Base-by-base conservation (phyloP, 2,329 filamentous ascomycete species). In the Fusarium oxysporum region DNA sequence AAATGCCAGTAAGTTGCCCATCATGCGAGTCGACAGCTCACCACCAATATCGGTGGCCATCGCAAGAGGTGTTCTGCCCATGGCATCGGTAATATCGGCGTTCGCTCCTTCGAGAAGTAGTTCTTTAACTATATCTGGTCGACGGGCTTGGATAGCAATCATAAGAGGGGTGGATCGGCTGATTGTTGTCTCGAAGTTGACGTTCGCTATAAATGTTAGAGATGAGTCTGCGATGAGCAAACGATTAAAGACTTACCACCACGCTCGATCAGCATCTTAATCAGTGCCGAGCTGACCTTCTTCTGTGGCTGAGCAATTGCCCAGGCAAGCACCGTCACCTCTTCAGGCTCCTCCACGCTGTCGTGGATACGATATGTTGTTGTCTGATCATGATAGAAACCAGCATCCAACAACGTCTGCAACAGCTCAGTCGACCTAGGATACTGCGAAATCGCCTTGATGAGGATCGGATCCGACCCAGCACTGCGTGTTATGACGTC, bases 291-390 rank as follows among this genome's bases (percentile, higher is more conserved):
- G 78, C 89, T 91, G 56, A 92, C 85, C 68, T 86, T 86, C 78
- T 92, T 92, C 70, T 91, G 88, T 1, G 89, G 88, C 70, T 92
- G 89, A 11, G 88, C 81, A 57, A 92, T 82, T 0, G 89, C 86
- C 90, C 90, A 92, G 56, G 87, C 81, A 12, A 92, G 80, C 5
- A 91, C 81, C 4, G 88, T 88, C 48, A 90, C 84, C 14, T 83
- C 81, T 77, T 93, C 90, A 6, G 84, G 81, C 40, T 87, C 86
- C 4, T 86, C 84, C 1, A 85, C 67, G 16, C 85, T 83, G 1
- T 85, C 81, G 62, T 87, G 80, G 5, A 89, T 81, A 6, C 79
- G 82, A 59, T 79, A 83, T 2, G 73, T 82, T 5, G 79, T 84
- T 5, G 83, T 83, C 72, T 90, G 87, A 64, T 91, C 89, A 64